Evolutionary conservation across 371 early-diverging fungal genomes (phyloP).

Genomic region (Blastocladiella emersonii): DNA sequence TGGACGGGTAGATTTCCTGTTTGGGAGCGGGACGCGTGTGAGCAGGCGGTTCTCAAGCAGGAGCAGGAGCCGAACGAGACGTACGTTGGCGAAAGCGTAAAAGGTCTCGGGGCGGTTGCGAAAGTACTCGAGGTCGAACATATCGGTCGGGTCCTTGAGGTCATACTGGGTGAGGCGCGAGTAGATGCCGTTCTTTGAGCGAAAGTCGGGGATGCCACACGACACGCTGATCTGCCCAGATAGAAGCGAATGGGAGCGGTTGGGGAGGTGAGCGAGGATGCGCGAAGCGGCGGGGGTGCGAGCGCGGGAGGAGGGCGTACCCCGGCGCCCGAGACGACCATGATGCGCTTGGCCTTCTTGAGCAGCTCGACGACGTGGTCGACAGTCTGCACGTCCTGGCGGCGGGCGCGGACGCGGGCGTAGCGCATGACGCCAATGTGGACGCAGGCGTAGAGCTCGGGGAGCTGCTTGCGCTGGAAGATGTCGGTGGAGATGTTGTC

Average conservation of each 20-base stretch:
- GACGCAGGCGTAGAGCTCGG: conserved; percentile 2
- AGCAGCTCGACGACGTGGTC: conserved; percentile 59
- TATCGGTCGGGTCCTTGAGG: conserved; percentile 25
- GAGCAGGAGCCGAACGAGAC: neutral
- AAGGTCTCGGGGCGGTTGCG: conserved; percentile 68
- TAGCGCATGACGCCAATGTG: neutral
- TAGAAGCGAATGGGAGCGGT: too few relatives aligned
- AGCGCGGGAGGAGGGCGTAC: too few relatives aligned
- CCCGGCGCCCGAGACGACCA: conserved; percentile 89
- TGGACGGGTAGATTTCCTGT: conserved; percentile 69
- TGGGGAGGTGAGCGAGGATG: too few relatives aligned
- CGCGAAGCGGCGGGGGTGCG: too few relatives aligned
- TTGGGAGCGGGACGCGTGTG: neutral
- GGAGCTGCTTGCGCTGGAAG: neutral
- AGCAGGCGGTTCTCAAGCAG: neutral
- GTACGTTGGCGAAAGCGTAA: conserved; percentile 77
- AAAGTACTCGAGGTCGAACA: conserved; percentile 57
- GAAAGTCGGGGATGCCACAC: conserved; percentile 96
- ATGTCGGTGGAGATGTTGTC: neutral
- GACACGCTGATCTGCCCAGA: conserved; percentile 58
- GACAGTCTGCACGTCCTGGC: conserved; percentile 33
- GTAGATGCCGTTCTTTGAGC: conserved; percentile 94
- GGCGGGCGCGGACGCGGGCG: neutral
- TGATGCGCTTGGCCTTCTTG: conserved; percentile 48
- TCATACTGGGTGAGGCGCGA: conserved; percentile 30